These are phyloP conservation scores for Russula ochroleuca DNA, from an alignment of 768 basidiomycete species.

Conservation along the genomic window DNA sequence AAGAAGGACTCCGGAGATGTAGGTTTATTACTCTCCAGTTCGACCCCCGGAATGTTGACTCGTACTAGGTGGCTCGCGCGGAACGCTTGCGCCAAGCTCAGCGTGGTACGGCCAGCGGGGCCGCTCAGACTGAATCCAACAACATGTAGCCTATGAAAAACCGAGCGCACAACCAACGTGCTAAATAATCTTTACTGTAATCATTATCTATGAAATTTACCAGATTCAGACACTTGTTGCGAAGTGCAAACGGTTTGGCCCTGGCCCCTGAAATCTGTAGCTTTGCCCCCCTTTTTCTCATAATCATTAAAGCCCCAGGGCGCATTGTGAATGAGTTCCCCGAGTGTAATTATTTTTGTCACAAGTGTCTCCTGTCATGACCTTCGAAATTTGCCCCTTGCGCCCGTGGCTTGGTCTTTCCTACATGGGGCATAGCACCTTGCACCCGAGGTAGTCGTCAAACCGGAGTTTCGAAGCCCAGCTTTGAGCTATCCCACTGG, in stretches of 20 bases:
- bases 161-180: not conserved
- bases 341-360: not conserved
- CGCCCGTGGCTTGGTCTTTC: slow-evolving; percentile 2
- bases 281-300: not conserved
- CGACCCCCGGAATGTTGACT: not conserved
- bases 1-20: slow-evolving; percentile 34
- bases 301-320: not conserved
- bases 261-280: not conserved
- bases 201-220: not conserved
- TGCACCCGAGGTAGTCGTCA: slow-evolving; percentile 5
- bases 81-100: slow-evolving; percentile 4
- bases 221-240: not conserved
- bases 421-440: slow-evolving; percentile 6
- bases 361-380: not conserved
- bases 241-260: not conserved
- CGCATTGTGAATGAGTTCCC: not conserved
- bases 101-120: not conserved
- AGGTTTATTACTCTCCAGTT: not conserved
- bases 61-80: slow-evolving; percentile 1
- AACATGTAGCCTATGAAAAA: not conserved
- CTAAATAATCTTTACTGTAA: too few relatives aligned
- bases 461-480: not conserved
- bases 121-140: not conserved
- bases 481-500: too few relatives aligned
- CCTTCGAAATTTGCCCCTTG: slow-evolving; percentile 1